Percentiles rank a stretch among this genome's conserved stretches.
Conservation (phyloP, 495 filamentous ascomycete species). For the Talaromyces ruber region DNA sequence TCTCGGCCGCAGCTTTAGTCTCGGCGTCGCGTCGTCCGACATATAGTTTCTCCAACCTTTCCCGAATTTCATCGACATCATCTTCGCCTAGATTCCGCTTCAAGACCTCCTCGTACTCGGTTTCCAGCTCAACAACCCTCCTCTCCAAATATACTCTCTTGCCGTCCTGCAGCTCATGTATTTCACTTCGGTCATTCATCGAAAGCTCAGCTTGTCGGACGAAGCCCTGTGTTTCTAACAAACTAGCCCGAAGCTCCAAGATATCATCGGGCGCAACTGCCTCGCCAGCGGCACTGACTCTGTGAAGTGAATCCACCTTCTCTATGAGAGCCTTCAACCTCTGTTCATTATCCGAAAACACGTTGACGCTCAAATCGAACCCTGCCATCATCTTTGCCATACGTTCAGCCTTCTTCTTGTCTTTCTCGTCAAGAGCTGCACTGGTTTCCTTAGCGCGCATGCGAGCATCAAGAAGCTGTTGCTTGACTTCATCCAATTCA, state of each 20-base stretch:
- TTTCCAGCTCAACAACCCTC: constrained; percentile 60
- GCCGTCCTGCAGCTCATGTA: constrained; percentile 52
- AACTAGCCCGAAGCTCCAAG: constrained; percentile 60
- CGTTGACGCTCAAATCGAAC: constrained; percentile 83
- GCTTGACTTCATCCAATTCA: constrained; percentile 92
- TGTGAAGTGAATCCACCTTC: constrained; percentile 68
- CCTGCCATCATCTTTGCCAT: constrained; percentile 99
- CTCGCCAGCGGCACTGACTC: constrained; percentile 67
- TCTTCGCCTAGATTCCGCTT: constrained; percentile 67
- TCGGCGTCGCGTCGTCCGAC: constrained; percentile 63
- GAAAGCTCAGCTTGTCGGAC: constrained; percentile 88
- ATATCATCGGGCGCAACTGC: constrained; percentile 75
- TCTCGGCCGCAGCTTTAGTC: constrained; percentile 57
- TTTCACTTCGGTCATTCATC: constrained; percentile 55
- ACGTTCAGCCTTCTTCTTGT: constrained; percentile 94
- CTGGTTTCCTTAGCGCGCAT: constrained; percentile 92
- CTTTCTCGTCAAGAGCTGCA: constrained; percentile 85
- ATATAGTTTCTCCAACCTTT: constrained; percentile 67
- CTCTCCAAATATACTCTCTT: constrained; percentile 66
- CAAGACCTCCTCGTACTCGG: constrained; percentile 73
- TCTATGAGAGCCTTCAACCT: constrained; percentile 74
- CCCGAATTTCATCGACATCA: constrained; percentile 79
- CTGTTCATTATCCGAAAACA: constrained; percentile 85
- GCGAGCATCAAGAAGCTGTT: constrained; percentile 88
- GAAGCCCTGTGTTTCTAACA: constrained; percentile 85